Base-by-base conservation (phyloP, 306 rosid genomes). In the Vicia faba region DNA sequence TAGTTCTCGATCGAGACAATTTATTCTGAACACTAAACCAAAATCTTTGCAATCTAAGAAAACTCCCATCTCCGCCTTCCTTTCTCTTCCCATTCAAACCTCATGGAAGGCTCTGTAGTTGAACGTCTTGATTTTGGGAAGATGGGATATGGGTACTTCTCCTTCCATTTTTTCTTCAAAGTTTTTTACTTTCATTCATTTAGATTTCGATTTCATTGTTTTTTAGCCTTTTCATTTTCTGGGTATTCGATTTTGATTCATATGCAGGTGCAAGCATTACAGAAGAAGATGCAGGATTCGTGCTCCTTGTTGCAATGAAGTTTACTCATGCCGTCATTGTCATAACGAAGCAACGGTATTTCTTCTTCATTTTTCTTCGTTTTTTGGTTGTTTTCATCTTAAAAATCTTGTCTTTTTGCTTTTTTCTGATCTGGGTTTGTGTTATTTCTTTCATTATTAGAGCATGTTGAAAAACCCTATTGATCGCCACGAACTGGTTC, bases 301-400 rank as follows among this genome's bases (percentile, higher is more conserved):
- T 69, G 96, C 95, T 68, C 96, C 97, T 11, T 95, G 99, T 44
- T 95, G 99, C 83, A 86, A 86, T 73, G 99, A 95, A 84, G 84
- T 95, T 69, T 88, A 90, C 57, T 56, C 80, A 0, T 95, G 99
- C 48, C 99, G 99, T 49, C 99, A 95, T 82, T 95, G 99, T 78
- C 99, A 95, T 62, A 90, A 86, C 61, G 96, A 95, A 50, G 85
- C 89, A 48, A 79, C 86, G 86, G 99, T 95, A 75, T 69, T 50
- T 20, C 6, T 43, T 25, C 38, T 33, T 33, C 36, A 6, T 4
- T 3, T 5, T 15, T 18, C 15, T 3, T 20, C 0, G 49, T 13
- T 10, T 28, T 26, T 13, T 26, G 5, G n/a, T 13, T 38, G 7
- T 50, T 49, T 44, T 60, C 31, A 40, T 39, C 55, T 60, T 13